phyloP scores from a whole-genome alignment of 768 basidiomycete genomes.

The Rhizopogon roseolus region DNA sequence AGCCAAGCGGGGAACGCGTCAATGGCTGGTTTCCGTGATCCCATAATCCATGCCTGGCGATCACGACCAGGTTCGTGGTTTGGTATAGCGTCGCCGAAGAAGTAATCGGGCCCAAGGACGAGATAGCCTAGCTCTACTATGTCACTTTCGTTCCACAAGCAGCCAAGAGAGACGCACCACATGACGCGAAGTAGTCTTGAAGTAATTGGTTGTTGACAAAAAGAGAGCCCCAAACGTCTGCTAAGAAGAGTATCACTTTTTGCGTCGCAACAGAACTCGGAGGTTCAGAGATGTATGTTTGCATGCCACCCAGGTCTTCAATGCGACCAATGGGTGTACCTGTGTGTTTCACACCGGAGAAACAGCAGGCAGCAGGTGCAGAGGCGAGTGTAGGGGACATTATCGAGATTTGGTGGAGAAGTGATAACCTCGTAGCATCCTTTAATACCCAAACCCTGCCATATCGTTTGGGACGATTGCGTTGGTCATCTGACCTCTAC shows the following conservation, averaged over 20 bases:
- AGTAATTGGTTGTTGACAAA: slow-evolving; percentile 51
- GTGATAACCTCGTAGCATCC: not conserved
- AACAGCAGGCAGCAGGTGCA: slow-evolving; percentile 41
- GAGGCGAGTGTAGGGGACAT: slow-evolving; percentile 29
- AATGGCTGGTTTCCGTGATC: slow-evolving; percentile 26
- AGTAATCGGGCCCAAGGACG: slow-evolving; percentile 57
- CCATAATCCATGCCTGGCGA: slow-evolving; percentile 33
- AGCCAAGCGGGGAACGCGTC: slow-evolving; percentile 45
- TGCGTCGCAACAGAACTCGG: slow-evolving; percentile 14
- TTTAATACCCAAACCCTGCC: not conserved
- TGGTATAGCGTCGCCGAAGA: slow-evolving; percentile 44
- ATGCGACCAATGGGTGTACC: slow-evolving; percentile 40
- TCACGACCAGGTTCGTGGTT: slow-evolving; percentile 28
- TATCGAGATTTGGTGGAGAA: not conserved
- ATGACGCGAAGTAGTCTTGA: slow-evolving; percentile 57
- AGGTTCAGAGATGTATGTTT: slow-evolving; percentile 51
- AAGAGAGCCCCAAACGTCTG: slow-evolving; percentile 53
- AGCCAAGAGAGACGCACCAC: slow-evolving; percentile 34
- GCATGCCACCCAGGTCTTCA: slow-evolving; percentile 37
- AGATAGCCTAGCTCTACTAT: slow-evolving; percentile 38
- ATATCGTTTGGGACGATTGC: not conserved
- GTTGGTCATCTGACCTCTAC: not conserved
- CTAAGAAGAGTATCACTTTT: slow-evolving; percentile 49
- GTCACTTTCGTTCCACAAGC: not conserved
- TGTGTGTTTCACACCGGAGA: slow-evolving; percentile 40